These are phyloP conservation scores for Starmerella vaccinii DNA, from an alignment of 805 yeast genomes.

Conservation along the genomic window DNA sequence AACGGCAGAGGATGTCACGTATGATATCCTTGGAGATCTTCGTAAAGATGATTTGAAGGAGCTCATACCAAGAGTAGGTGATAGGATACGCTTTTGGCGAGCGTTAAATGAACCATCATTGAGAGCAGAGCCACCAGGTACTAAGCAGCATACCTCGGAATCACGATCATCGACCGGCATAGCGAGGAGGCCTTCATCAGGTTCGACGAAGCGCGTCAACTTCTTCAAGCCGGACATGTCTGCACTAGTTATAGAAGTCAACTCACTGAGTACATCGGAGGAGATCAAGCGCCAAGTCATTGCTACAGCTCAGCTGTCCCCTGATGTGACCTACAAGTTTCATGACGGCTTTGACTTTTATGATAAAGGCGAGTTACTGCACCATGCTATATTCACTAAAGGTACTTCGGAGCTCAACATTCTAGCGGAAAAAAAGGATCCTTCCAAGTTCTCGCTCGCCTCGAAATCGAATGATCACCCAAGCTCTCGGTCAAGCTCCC, in stretches of 20 bases:
- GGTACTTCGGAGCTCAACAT: slow-evolving; percentile 10
- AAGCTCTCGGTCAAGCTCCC: background rate
- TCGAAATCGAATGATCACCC: no score
- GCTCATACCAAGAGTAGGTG: slow-evolving; percentile 72
- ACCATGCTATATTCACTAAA: slow-evolving; percentile 6
- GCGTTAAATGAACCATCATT: background rate
- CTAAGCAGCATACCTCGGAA: background rate
- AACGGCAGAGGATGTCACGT: slow-evolving; percentile 43
- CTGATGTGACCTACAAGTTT: slow-evolving; percentile 23
- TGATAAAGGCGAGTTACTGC: background rate
- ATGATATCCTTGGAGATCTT: slow-evolving; percentile 47
- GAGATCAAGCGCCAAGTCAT: background rate
- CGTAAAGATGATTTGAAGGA: slow-evolving; percentile 59
- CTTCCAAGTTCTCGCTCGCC: background rate
- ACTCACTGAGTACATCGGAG: background rate
- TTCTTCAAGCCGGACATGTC: slow-evolving; percentile 4
- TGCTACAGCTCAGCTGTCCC: slow-evolving; percentile 7
- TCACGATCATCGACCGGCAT: no score
- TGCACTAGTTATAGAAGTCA: slow-evolving; percentile 4
- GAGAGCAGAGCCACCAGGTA: background rate
- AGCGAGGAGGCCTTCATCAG: no score
- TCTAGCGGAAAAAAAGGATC: background rate
- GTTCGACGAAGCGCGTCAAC: background rate
- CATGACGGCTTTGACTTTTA: slow-evolving; percentile 12
- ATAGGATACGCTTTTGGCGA: slow-evolving; percentile 54